Base-by-base conservation (phyloP, 1,139 yeast genomes). In the Scheffersomyces illinoinensis region DNA sequence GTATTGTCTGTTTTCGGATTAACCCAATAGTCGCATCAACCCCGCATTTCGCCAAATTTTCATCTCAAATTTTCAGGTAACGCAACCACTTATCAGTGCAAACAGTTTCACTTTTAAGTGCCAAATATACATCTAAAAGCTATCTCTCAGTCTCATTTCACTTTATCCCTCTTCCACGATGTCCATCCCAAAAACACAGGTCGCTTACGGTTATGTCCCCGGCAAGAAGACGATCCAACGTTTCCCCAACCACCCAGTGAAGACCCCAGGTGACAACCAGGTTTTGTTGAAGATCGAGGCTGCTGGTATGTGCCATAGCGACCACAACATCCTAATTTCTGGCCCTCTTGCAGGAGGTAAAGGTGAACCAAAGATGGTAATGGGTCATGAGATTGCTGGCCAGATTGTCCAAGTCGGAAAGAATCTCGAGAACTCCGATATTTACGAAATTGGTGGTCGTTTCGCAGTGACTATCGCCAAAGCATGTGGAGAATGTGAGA, bases 321-420 rank as follows among this genome's bases (percentile, higher is more conserved):
- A 84, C 65, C 73, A 82, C 21, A 85, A 83, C 64, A 71, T 82
- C 23, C 68, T 83, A 33, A 65, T 70, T 43, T 79, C 77, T 14
- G 66, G 67, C 1, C 64, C 68, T 6, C 55, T 63, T 14, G 56
- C 55, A 6, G 54, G 56, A 63, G 71, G 57, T 68, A 69, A 43
- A 47, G 54, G 63, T 51, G 68, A 77, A 56, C 64, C 70, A 20
- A 71, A 72, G 53, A 82, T 79, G 64, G 76, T 83, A 23, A 79
- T 85, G 82, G 89, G 89, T 24, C 88, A 85, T 68, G 88, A 85
- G 67, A 79, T 85, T 50, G 85, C 87, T 12, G 89, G 88, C 1
- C 72, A 71, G 57, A 70, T 85, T 39, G 78, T 74, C 33, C 71
- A 73, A 23, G 76, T 76, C 2, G 88, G 88, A 4, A 60, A 66